phyloP scores from a whole-genome alignment of 768 basidiomycete species.

The Antrodiella citrinella region DNA sequence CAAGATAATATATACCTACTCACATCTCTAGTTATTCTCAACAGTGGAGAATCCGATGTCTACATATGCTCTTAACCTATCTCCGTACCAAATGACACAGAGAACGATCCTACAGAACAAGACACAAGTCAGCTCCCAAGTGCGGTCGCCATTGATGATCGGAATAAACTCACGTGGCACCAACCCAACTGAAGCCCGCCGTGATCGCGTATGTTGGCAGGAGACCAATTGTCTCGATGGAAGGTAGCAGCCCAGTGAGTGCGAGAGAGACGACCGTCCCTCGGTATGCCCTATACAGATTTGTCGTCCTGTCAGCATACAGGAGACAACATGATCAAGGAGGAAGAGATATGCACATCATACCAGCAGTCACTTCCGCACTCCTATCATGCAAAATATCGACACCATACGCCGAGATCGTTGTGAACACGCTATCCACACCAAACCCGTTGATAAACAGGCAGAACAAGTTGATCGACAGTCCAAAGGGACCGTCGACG shows the following conservation, averaged over 20 bases:
- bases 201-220: constrained; percentile 38
- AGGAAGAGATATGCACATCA: constrained; percentile 43
- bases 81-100: constrained; percentile 33
- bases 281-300: constrained; percentile 32
- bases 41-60: constrained; percentile 48
- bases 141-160: neutral
- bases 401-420: constrained; percentile 47
- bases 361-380: constrained; percentile 54
- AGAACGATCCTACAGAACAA: constrained; percentile 1
- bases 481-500: constrained; percentile 39
- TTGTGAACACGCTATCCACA: constrained; percentile 51
- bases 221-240: constrained; percentile 46
- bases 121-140: neutral
- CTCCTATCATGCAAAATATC: constrained; percentile 55
- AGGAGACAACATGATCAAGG: neutral
- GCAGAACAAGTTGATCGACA: constrained; percentile 44
- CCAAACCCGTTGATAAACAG: constrained; percentile 60
- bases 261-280: constrained; percentile 28
- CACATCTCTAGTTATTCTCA: constrained; percentile 10
- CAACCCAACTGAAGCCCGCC: constrained; percentile 39
- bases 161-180: constrained; percentile 40
- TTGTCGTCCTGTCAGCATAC: neutral
- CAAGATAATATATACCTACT: no score
- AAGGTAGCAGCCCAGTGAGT: constrained; percentile 34
- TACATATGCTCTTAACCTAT: constrained; percentile 44